A percentile compares a stretch with the other conserved stretches of the same genome.
These are phyloP conservation scores for Gossypium schwendimanii DNA, from an alignment of 441 rosid species.

Conservation along the genomic window DNA sequence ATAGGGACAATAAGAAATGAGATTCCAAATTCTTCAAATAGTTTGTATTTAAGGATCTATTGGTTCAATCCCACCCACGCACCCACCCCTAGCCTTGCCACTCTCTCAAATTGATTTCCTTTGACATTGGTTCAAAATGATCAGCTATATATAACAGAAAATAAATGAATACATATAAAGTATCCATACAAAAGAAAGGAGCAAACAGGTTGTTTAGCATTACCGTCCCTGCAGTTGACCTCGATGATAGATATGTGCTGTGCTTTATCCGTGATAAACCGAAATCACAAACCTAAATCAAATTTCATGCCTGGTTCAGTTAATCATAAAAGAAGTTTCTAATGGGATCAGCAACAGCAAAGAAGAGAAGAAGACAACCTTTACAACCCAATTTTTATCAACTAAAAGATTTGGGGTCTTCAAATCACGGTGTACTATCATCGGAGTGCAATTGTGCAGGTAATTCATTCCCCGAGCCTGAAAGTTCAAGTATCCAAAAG, in stretches of 20 bases:
- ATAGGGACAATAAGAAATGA: background rate
- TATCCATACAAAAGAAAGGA: background rate
- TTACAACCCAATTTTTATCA: slow-evolving; percentile 93
- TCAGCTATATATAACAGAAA: background rate
- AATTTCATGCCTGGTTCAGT: slow-evolving; percentile 8
- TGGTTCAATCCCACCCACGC: too few species aligned
- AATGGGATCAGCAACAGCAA: background rate
- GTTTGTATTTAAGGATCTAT: background rate
- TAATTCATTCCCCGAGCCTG: slow-evolving; percentile 99
- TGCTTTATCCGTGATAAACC: slow-evolving; percentile 87
- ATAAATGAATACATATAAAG: background rate
- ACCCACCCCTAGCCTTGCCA: too few species aligned
- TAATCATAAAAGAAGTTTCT: slow-evolving; percentile 2
- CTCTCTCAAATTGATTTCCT: background rate
- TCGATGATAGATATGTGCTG: slow-evolving; percentile 87
- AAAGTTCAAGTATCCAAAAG: slow-evolving; percentile 21
- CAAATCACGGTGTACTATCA: slow-evolving; percentile 58
- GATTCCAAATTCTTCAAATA: background rate
- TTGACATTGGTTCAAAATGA: background rate
- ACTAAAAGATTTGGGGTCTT: slow-evolving; percentile 68
- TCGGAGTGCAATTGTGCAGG: slow-evolving; percentile 79
- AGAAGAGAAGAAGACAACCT: slow-evolving; percentile 39
- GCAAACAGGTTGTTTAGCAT: slow-evolving; percentile 15
- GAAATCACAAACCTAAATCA: slow-evolving; percentile 71
- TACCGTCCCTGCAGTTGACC: slow-evolving; percentile 96